Evolutionary conservation across 2,329 filamentous ascomycete genomes (phyloP), one percentile per base, ranked within the genome.

Genomic region (Paracorniculantispora psalliotae): DNA sequence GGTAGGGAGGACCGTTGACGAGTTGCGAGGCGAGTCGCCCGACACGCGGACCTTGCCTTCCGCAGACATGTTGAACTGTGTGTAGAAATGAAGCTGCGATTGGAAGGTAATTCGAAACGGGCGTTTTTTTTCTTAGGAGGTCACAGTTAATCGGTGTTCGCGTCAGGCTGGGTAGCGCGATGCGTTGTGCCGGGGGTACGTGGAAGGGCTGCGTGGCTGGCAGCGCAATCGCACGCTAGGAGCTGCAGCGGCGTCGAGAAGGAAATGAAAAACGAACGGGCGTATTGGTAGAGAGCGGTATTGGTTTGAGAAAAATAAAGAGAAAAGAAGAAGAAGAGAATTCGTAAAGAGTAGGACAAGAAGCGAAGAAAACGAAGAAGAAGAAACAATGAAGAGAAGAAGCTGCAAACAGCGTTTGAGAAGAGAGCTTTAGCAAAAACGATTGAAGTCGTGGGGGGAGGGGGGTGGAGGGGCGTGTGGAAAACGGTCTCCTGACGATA

Each of bases 1-100:
- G 12, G 88, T 92, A 30, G 92, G 92, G 13, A 97, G 81, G 60
- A 91, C 80, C 80, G 84, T 68, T 76, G 76, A 65, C 77, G 78
- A 63, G 78, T 86, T 82, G 54, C 59, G 53, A 57, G 54, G 54
- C 23, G 59, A 21, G 41, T 61, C 59, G 49, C 49, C 59, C 39
- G 59, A 61, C 41, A 61, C 54, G 41, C 59, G 59, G 21, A 50
- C 48, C 59, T 61, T 61, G 25, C 58, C 59, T 48, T 57, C 58
- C 48, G 59, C 59, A 53, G 59, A 61, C 64, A 66, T 66, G 51
- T 43, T 60, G 54, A 60, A 41, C 19, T 37, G 10, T 26, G 33
- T 46, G 59, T 37, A 23, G 44, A 46, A 8, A 47, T 41, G 26
- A 53, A 19, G 28, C 19, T 46, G 17, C 23, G 4, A 13, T 13